Percentiles rank a stretch among this genome's conserved stretches.
Conservation (phyloP, 441 rosid genomes). For the Hypseocharis bilobata region DNA sequence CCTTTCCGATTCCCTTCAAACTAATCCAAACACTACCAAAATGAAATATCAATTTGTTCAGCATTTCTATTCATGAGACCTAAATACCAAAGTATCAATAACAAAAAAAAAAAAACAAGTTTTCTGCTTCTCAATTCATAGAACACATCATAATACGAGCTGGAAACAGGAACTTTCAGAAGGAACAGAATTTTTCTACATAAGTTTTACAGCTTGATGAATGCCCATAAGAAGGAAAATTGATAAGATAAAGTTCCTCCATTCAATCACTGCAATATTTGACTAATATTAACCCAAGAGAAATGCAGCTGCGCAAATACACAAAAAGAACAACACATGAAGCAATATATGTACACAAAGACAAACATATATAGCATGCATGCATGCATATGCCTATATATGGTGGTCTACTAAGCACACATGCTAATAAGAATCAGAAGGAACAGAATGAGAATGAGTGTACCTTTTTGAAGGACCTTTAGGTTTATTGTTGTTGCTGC, state of each 20-base stretch:
- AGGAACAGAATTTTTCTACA: neutral
- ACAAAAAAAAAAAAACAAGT: neutral
- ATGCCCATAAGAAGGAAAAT: neutral
- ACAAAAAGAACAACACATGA: too few relatives aligned
- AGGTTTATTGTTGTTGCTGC: slow-evolving; percentile 28
- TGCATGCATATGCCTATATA: too few relatives aligned
- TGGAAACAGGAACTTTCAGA: neutral
- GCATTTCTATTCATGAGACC: neutral
- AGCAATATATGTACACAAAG: slow-evolving; percentile 11
- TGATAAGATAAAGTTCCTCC: neutral
- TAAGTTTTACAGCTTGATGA: neutral
- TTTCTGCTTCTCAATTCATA: neutral
- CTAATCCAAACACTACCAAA: too few relatives aligned
- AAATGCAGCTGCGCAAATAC: too few relatives aligned
- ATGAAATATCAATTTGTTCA: neutral
- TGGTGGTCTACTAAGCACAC: too few relatives aligned
- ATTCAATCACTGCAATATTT: neutral
- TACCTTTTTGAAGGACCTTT: slow-evolving; percentile 50
- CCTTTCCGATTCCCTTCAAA: too few relatives aligned
- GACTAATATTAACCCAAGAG: neutral
- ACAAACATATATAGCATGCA: neutral
- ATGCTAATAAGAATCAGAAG: neutral
- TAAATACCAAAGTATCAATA: neutral
- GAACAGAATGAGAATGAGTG: neutral
- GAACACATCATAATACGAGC: neutral